Conservation (phyloP, 345 rosid genomes). For the Geranium brycei region DNA sequence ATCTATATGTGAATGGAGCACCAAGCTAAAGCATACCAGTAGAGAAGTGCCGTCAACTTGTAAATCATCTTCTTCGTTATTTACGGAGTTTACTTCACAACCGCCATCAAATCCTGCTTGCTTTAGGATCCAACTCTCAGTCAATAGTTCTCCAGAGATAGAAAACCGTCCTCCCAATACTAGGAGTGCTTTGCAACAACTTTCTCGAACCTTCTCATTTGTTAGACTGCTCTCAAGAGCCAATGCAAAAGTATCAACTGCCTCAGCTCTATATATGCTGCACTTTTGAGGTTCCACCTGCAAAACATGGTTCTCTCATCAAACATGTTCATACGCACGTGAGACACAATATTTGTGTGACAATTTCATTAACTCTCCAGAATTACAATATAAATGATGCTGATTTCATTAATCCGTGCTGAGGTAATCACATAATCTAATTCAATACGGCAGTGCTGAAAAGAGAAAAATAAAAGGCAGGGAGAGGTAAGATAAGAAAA, state of each 20-base stretch:
- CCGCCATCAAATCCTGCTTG: slow-evolving; percentile 25
- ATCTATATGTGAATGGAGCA: neutral
- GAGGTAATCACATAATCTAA: too few relatives aligned
- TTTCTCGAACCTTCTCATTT: slow-evolving; percentile 24
- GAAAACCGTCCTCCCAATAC: slow-evolving; percentile 35
- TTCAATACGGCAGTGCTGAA: too few relatives aligned
- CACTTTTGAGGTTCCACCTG: slow-evolving; percentile 37
- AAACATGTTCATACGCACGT: neutral
- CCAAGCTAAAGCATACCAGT: slow-evolving; percentile 17
- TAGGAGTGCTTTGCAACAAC: slow-evolving; percentile 38
- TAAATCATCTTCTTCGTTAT: slow-evolving; percentile 14
- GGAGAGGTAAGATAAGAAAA: too few relatives aligned
- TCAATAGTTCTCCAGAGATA: slow-evolving; percentile 18
- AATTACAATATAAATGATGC: too few relatives aligned
- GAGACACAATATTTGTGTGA: neutral
- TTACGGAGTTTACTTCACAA: slow-evolving; percentile 8
- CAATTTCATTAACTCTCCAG: too few relatives aligned
- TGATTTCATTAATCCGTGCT: too few relatives aligned
- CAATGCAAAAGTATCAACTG: slow-evolving; percentile 35
- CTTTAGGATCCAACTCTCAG: slow-evolving; percentile 34
- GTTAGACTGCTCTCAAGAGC: slow-evolving; percentile 27
- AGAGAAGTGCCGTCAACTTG: slow-evolving; percentile 3
- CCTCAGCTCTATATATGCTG: slow-evolving; percentile 43
- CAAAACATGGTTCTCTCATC: slow-evolving; percentile 1
- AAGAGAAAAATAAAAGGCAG: too few relatives aligned